Conservation (phyloP, 257 asterid species). For the Solanum clarkiae region DNA sequence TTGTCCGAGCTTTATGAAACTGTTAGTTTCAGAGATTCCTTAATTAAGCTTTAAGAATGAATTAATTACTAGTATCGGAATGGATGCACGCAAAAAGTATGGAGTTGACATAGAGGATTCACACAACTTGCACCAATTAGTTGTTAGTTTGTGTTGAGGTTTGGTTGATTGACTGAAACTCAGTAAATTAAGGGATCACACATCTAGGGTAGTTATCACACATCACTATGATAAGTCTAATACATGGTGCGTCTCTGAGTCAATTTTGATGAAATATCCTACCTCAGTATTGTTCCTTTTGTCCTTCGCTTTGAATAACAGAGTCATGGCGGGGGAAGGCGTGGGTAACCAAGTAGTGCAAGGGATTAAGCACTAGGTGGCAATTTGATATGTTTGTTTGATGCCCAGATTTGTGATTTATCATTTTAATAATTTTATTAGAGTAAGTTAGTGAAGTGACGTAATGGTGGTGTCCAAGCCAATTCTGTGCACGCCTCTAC, state of each 20-base stretch:
- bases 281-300: neutral
- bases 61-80: neutral
- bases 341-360: neutral
- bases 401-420: neutral
- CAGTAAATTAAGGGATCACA: too few species aligned
- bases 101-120: neutral
- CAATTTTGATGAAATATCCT: neutral
- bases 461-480: neutral
- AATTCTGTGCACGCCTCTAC: neutral
- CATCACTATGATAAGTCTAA: neutral
- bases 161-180: neutral
- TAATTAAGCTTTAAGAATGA: neutral
- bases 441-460: neutral
- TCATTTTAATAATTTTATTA: neutral
- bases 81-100: neutral
- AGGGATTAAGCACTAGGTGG: neutral
- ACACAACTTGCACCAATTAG: neutral
- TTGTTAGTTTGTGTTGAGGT: neutral
- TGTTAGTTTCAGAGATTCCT: neutral
- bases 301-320: too few species aligned
- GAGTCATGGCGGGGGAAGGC: too few species aligned
- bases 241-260: neutral
- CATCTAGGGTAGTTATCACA: neutral
- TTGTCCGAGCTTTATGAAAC: neutral
- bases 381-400: neutral